Evolutionary conservation across 2,329 filamentous ascomycete genomes (phyloP).

Genomic region (Aspergillus caelatus): DNA sequence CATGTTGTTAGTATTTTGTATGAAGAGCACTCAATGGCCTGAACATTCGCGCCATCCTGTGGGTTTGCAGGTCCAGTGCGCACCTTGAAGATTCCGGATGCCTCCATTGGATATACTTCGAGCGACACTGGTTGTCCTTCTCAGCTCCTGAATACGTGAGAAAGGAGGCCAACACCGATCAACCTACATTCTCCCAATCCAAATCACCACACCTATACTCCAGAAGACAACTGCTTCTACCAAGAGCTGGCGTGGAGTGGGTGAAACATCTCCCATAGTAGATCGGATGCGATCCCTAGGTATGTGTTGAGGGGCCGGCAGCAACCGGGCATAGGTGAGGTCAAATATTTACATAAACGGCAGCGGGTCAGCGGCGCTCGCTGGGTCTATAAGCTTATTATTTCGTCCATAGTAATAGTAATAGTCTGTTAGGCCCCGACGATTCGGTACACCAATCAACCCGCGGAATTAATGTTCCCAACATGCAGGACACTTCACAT

Average conservation of each 20-base stretch:
- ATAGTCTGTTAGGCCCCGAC: neutral
- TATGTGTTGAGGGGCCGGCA: neutral
- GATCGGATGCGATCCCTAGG: neutral
- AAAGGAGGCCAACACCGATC: neutral
- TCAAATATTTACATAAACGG: neutral
- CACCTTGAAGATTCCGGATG: neutral
- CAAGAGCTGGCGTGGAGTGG: constrained; percentile 16
- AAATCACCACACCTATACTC: constrained; percentile 20
- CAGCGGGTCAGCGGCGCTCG: neutral
- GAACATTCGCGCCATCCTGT: neutral
- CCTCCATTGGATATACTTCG: neutral
- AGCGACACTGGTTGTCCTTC: neutral
- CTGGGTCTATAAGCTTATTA: too few relatives aligned
- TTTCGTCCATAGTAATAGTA: too few relatives aligned
- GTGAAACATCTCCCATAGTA: constrained; percentile 24
- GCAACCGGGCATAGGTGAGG: neutral
- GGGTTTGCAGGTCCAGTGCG: neutral
- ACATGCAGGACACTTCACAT: neutral
- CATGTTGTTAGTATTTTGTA: neutral
- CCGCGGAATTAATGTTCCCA: neutral
- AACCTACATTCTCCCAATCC: neutral
- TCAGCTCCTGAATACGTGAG: neutral
- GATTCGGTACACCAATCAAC: neutral
- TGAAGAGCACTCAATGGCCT: neutral
- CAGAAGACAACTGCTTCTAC: constrained; percentile 32